phyloP scores from a whole-genome alignment of 805 yeast genomes.

The Schizosaccharomyces octosporus region DNA sequence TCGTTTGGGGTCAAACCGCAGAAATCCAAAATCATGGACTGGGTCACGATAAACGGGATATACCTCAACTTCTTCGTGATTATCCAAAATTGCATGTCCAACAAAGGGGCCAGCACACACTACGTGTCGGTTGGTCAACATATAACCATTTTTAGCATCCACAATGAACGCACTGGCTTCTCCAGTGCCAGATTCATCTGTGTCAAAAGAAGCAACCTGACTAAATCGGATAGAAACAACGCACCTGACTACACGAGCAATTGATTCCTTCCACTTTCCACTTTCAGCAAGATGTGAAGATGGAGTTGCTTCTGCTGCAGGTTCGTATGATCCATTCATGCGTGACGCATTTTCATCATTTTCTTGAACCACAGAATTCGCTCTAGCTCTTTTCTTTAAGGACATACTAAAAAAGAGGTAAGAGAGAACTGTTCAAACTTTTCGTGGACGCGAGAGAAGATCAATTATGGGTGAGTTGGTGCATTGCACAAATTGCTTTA shows the following conservation, averaged over 20 bases:
- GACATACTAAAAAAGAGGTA: not conserved
- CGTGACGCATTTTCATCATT: not conserved
- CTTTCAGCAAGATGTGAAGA: not conserved
- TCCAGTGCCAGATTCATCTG: conserved; percentile 53
- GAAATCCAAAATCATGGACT: conserved; percentile 80
- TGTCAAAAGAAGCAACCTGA: conserved; percentile 66
- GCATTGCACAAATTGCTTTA: too few relatives aligned
- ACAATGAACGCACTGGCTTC: conserved; percentile 95
- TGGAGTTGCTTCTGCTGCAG: not conserved
- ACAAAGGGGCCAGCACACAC: conserved; percentile 88
- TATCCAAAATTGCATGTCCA: conserved; percentile 79
- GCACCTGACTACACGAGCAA: conserved; percentile 53
- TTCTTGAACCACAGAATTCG: not conserved
- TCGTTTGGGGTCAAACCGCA: conserved; percentile 45
- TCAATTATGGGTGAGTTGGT: too few relatives aligned
- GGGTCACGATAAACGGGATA: conserved; percentile 72
- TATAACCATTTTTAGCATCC: conserved; percentile 56
- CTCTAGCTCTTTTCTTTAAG: not conserved
- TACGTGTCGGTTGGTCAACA: conserved; percentile 76
- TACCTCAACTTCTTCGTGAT: conserved; percentile 79
- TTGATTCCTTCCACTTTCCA: conserved; percentile 52
- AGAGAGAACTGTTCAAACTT: not conserved
- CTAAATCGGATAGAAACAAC: conserved; percentile 80
- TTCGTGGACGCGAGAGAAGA: too few relatives aligned
- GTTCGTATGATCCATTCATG: not conserved